A percentile compares a stretch with the other conserved stretches of the same genome.
Evolutionary conservation across 1,284 basidiomycete species (phyloP).

Genomic region (Singerocomus inundabilis): DNA sequence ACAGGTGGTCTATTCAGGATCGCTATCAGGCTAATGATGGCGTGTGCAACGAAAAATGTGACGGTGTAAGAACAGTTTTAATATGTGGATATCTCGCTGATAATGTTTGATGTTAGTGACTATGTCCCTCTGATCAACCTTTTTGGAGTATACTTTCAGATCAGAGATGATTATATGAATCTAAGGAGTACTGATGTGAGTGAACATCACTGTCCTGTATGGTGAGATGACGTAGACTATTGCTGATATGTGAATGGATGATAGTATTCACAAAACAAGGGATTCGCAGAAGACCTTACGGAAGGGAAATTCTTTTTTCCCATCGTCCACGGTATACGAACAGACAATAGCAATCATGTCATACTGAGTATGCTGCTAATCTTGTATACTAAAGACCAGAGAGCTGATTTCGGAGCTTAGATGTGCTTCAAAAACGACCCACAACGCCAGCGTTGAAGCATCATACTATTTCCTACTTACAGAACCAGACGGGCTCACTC

Average conservation of each 20-base stretch:
- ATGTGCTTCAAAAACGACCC: conserved; percentile 87
- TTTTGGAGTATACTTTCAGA: conserved; percentile 94
- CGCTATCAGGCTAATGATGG: conserved; percentile 96
- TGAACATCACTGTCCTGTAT: conserved; percentile 28
- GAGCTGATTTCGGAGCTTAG: conserved; percentile 39
- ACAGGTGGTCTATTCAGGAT: conserved; percentile 94
- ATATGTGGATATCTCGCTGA: neutral
- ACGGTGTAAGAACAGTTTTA: conserved; percentile 50
- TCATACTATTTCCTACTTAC: conserved; percentile 78
- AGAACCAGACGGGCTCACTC: conserved; percentile 65
- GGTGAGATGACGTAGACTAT: too few relatives aligned
- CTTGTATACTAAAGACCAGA: neutral
- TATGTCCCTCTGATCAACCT: conserved; percentile 93
- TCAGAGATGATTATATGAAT: conserved; percentile 98
- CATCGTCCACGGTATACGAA: conserved; percentile 84
- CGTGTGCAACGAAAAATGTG: conserved; percentile 63
- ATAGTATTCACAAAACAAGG: conserved; percentile 89
- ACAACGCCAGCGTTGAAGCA: conserved; percentile 75
- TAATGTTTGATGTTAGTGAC: conserved; percentile 51
- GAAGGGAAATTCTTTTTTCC: conserved; percentile 98
- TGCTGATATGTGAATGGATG: neutral
- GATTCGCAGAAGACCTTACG: conserved; percentile 91
- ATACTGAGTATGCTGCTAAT: conserved; percentile 68
- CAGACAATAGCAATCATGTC: conserved; percentile 71
- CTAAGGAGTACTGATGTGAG: conserved; percentile 85